These are phyloP conservation scores for Trichoderma afroharzianum DNA, from an alignment of 2,329 filamentous ascomycete genomes.

Conservation along the genomic window DNA sequence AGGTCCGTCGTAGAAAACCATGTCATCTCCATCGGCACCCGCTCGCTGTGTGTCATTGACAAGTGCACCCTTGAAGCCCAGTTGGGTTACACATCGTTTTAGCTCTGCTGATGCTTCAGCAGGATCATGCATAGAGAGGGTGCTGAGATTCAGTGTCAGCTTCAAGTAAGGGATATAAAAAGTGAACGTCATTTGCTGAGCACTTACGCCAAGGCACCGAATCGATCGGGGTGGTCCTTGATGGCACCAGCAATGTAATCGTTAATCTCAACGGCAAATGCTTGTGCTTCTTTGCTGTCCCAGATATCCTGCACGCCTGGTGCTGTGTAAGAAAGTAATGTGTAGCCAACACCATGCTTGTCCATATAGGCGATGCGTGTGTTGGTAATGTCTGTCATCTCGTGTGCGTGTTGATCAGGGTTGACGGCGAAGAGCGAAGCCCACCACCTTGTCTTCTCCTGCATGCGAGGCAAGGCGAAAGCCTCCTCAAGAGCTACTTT, in stretches of 20 bases:
- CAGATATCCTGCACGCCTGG: slow-evolving; percentile 46
- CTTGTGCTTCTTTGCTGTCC: slow-evolving; percentile 40
- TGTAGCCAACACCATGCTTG: slow-evolving; percentile 46
- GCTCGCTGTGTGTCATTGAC: slow-evolving; percentile 61
- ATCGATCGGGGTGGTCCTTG: slow-evolving; percentile 36
- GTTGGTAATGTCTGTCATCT: slow-evolving; percentile 46
- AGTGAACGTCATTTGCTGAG: background rate
- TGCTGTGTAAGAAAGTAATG: slow-evolving; percentile 46
- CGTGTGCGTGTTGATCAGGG: slow-evolving; percentile 52
- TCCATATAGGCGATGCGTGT: slow-evolving; percentile 42
- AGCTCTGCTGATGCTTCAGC: slow-evolving; percentile 48
- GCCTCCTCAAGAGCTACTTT: slow-evolving; percentile 62
- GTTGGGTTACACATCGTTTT: slow-evolving; percentile 49
- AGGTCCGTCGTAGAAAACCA: slow-evolving; percentile 61
- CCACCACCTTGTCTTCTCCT: slow-evolving; percentile 59
- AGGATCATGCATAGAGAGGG: slow-evolving; percentile 52
- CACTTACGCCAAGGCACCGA: slow-evolving; percentile 46
- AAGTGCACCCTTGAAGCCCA: slow-evolving; percentile 60
- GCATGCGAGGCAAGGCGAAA: slow-evolving; percentile 56
- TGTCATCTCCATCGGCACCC: slow-evolving; percentile 54
- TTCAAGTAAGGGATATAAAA: background rate
- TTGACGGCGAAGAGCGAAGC: slow-evolving; percentile 57
- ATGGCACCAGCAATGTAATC: slow-evolving; percentile 39
- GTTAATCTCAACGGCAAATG: slow-evolving; percentile 41
- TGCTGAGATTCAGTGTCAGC: slow-evolving; percentile 24